phyloP scores from a whole-genome alignment of 2,329 filamentous ascomycete genomes.

The Waltergamsia citrina region DNA sequence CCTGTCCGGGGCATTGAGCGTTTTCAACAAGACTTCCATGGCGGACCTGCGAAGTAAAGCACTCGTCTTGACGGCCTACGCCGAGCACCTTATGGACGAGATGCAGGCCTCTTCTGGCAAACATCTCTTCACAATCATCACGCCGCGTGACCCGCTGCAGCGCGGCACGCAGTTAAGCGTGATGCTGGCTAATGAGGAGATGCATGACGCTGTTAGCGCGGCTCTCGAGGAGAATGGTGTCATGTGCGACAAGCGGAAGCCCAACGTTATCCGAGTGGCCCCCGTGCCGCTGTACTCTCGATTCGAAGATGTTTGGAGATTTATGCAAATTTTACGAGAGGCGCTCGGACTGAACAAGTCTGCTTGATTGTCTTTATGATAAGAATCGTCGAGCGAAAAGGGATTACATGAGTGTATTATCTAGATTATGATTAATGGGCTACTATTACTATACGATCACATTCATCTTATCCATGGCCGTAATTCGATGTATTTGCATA shows the following conservation, averaged over 20 bases:
- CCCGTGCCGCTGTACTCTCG: slow-evolving; percentile 79
- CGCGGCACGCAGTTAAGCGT: slow-evolving; percentile 70
- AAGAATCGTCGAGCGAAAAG: no score
- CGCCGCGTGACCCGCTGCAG: slow-evolving; percentile 56
- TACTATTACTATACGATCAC: no score
- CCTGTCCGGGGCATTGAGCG: slow-evolving; percentile 61
- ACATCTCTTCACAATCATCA: slow-evolving; percentile 53
- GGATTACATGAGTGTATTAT: not conserved
- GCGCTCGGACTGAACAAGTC: slow-evolving; percentile 16
- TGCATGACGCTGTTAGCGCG: slow-evolving; percentile 59
- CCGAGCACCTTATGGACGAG: slow-evolving; percentile 54
- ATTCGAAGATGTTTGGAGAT: slow-evolving; percentile 58
- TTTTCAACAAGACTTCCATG: slow-evolving; percentile 69
- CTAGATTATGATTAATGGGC: not conserved
- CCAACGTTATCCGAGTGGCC: slow-evolving; percentile 75
- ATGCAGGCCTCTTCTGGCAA: slow-evolving; percentile 23
- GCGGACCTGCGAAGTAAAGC: slow-evolving; percentile 59
- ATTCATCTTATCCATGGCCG: no score
- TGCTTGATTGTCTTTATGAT: no score
- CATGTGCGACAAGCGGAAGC: slow-evolving; percentile 74
- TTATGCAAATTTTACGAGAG: slow-evolving; percentile 29
- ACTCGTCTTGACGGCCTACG: slow-evolving; percentile 63
- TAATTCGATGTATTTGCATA: no score
- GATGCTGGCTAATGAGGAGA: slow-evolving; percentile 53
- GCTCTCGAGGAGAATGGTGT: slow-evolving; percentile 60